These are phyloP conservation scores for Ceratocystis variospora DNA, from an alignment of 2,329 filamentous ascomycete species.

Conservation along the genomic window DNA sequence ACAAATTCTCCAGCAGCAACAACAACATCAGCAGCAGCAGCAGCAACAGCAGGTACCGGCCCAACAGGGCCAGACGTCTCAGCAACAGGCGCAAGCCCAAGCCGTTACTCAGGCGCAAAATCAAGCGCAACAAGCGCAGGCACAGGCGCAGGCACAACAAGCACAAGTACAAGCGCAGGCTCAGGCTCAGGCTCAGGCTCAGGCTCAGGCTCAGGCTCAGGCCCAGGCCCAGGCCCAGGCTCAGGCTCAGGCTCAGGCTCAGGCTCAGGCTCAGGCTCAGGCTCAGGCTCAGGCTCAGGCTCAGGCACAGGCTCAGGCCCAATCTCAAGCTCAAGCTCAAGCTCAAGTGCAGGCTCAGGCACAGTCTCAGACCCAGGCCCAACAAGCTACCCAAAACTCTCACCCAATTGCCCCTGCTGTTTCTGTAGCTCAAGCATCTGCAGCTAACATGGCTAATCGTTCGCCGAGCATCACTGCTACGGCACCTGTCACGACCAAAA, in stretches of 20 bases:
- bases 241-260: constrained; percentile 19
- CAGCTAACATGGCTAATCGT: constrained; percentile 21
- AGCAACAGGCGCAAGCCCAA: constrained; percentile 22
- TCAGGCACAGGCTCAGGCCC: constrained; percentile 19
- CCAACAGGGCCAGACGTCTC: constrained; percentile 21
- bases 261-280: constrained; percentile 21
- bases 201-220: constrained; percentile 22
- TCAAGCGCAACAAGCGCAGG: constrained; percentile 25
- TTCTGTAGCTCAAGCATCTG: constrained; percentile 19
- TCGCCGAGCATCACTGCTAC: constrained; percentile 20
- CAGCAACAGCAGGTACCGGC: constrained; percentile 24
- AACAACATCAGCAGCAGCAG: constrained; percentile 22
- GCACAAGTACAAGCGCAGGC: constrained; percentile 21
- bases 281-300: constrained; percentile 20
- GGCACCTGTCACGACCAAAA: constrained; percentile 24
- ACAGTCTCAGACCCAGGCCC: constrained; percentile 14
- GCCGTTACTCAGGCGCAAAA: constrained; percentile 22
- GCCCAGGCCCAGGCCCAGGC: constrained; percentile 21
- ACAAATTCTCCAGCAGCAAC: constrained; percentile 27
- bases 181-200: constrained; percentile 3
- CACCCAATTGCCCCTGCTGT: constrained; percentile 17
- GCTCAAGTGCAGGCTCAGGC: constrained; percentile 20
- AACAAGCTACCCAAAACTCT: constrained; percentile 5
- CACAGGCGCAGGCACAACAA: constrained; percentile 21
- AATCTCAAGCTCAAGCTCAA: constrained; percentile 21